Evolutionary conservation across 2,329 filamentous ascomycete species (phyloP), one percentile per base, ranked within the genome.

Genomic region (Colletotrichum sansevieriae): DNA sequence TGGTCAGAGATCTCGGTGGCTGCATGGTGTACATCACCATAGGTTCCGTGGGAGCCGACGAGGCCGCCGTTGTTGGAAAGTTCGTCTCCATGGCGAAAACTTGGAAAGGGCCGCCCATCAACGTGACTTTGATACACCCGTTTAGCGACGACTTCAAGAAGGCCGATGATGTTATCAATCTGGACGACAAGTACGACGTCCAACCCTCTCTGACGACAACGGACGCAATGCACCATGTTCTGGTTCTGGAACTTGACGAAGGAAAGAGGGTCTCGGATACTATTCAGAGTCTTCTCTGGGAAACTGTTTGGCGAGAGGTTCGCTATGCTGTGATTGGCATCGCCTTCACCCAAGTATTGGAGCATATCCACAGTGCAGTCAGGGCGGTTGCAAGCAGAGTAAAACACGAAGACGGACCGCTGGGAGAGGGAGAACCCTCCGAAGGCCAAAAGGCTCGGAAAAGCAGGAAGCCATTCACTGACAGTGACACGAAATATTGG

Each of bases 111-210:
- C 73, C 74, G 51, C 72, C 73, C 2, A 65, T 75, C 12, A 72
- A 63, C 41, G 74, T 76, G 12, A 74, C 73, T 3, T 61, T 76
- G 2, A 75, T 76, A 10, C 75, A 75, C 22, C 75, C 75, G 2
- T 74, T 73, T 55, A 58, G 73, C 49, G 72, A 75, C 56, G 65
- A 71, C 1, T 75, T 75, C 37, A 68, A 67, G 10, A 63, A 64
- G 4, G 66, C 71, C 1, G 72, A 73, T 9, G 68, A 70, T 15
- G 72, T 71, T 10, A 71, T 72, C n/a, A 73, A 75, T 35, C 62
- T 76, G 1, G 75, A 76, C 62, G 73, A 74, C n/a, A 70, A 74
- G 47, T 75, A 75, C 49, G 75, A 75, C 55, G 73, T 75, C 2
- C 75, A 75, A 20, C 74, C 75, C 29, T 73, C 71, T 7, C 71